phyloP scores from a whole-genome alignment of 495 filamentous ascomycete genomes.

The Trichocladium uniseriatum region DNA sequence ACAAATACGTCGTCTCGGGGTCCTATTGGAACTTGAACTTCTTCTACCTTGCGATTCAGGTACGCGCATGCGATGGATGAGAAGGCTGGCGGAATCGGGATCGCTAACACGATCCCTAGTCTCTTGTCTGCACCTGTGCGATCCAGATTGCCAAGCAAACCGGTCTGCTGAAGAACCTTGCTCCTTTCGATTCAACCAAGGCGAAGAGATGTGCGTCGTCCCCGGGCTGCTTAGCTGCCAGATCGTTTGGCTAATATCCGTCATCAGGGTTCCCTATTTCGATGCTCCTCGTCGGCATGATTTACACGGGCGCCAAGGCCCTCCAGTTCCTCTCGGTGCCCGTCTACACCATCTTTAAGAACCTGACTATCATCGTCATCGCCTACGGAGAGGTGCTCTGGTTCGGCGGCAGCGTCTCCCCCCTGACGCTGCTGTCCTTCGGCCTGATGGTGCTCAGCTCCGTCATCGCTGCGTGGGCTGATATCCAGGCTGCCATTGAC shows the following conservation, averaged over 20 bases:
- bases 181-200: slow-evolving; percentile 77
- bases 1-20: slow-evolving; percentile 96
- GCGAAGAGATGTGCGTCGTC: slow-evolving; percentile 72
- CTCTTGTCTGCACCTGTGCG: slow-evolving; percentile 79
- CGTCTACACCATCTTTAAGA: slow-evolving; percentile 99
- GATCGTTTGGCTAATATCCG: slow-evolving; percentile 17
- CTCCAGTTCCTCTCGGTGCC: slow-evolving; percentile 95
- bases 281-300: slow-evolving; percentile 95
- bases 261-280: slow-evolving; percentile 90
- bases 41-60: slow-evolving; percentile 86
- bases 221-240: background rate
- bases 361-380: slow-evolving; percentile 96
- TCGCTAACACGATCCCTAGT: slow-evolving; percentile 44
- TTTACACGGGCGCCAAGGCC: slow-evolving; percentile 94
- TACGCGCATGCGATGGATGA: slow-evolving; percentile 30
- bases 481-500: slow-evolving; percentile 80
- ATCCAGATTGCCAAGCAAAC: slow-evolving; percentile 76
- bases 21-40: slow-evolving; percentile 92
- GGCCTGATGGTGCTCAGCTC: slow-evolving; percentile 96
- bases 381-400: slow-evolving; percentile 98
- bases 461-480: slow-evolving; percentile 93
- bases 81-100: background rate
- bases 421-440: slow-evolving; percentile 86
- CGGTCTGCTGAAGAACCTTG: slow-evolving; percentile 80
- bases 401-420: slow-evolving; percentile 92